A percentile compares a stretch with the other conserved stretches of the same genome.
Conservation (phyloP, 1,139 yeast genomes). For the Candida sp. region DNA sequence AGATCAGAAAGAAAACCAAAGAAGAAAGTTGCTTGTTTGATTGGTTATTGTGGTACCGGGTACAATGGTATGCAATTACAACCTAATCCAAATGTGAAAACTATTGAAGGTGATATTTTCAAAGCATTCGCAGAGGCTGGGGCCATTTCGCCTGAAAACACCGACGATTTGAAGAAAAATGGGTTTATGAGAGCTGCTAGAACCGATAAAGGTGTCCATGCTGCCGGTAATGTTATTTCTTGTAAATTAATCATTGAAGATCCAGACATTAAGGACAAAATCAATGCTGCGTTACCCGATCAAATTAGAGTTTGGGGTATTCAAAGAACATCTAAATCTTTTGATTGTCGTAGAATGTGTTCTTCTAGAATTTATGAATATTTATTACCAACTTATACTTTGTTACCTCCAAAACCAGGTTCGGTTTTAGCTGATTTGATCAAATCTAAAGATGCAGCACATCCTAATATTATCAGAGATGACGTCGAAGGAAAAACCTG, state of each 20-base stretch:
- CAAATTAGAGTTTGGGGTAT: constrained; percentile 93
- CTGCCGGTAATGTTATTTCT: constrained; percentile 94
- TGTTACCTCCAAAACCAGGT: constrained; percentile 85
- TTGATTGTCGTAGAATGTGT: constrained; percentile 95
- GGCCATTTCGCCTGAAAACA: constrained; percentile 84
- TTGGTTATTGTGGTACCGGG: constrained; percentile 98
- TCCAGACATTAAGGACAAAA: constrained; percentile 65
- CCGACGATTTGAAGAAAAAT: constrained; percentile 85
- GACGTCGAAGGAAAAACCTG: constrained; percentile 70
- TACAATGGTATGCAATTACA: constrained; percentile 95
- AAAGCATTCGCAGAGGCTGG: constrained; percentile 86
- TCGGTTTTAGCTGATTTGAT: constrained; percentile 62
- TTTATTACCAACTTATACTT: constrained; percentile 84
- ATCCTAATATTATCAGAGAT: constrained; percentile 58
- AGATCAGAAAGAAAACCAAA: constrained; percentile 71
- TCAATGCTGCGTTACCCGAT: constrained; percentile 74
- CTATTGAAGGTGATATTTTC: constrained; percentile 91
- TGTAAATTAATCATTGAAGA: constrained; percentile 89
- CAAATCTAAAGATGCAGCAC: constrained; percentile 45
- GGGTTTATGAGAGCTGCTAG: constrained; percentile 97
- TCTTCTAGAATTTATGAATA: constrained; percentile 93
- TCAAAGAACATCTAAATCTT: constrained; percentile 83
- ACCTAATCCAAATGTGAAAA: constrained; percentile 78
- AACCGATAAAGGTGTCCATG: constrained; percentile 99
- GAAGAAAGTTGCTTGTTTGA: constrained; percentile 84